Evolutionary conservation across 192 early-diverging fungal species (phyloP), one percentile per base, ranked within the genome.

Genomic region (Backusella luteola): DNA sequence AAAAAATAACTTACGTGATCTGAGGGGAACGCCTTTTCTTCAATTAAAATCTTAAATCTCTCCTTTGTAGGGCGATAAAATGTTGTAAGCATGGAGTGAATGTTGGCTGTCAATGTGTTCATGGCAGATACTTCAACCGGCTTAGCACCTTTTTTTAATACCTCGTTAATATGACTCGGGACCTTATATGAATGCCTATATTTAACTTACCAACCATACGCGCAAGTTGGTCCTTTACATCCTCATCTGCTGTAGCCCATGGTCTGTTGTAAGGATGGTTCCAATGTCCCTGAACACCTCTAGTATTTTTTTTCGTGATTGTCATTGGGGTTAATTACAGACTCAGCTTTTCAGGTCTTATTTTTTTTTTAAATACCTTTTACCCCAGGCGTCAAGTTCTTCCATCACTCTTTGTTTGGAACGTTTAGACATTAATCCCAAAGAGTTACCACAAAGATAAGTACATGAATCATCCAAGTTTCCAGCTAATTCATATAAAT

Each of bases 371-470:
- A 84, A 76, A 76, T 79, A 91, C 91, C 83, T 67, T 66, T 86
- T 75, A 69, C 88, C 91, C 98, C 98, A 99, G 42, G 93, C 91
- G 59, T 97, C 91, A 74, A 99, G 84, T 80, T 99, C 98, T 84
- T 99, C 90, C 56, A 86, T 88, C n/a, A 99, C 78, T 6, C 92
- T 80, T 11, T 83, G 82, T 23, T 87, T 81, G 0, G 93, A 88
- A 14, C 85, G 80, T 46, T 86, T 89, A 39, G 98, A 96, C 80
- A 93, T 87, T 74, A 98, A 85, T 5, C 98, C 96, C 14, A 99
- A 88, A 8, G 96, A 97, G 85, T 99, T 98, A 29, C 98, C 98
- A 81, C 95, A 95, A 66, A 99, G 85, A 81, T 99, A 99, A 14
- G 91, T 84, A 59, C 85, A 89, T 23, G 78, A 53, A 19, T 84